A percentile compares a stretch with the other conserved stretches of the same genome.
These are phyloP conservation scores for Staphylotrichum tortipilum DNA, from an alignment of 495 filamentous ascomycete genomes.

Conservation along the genomic window DNA sequence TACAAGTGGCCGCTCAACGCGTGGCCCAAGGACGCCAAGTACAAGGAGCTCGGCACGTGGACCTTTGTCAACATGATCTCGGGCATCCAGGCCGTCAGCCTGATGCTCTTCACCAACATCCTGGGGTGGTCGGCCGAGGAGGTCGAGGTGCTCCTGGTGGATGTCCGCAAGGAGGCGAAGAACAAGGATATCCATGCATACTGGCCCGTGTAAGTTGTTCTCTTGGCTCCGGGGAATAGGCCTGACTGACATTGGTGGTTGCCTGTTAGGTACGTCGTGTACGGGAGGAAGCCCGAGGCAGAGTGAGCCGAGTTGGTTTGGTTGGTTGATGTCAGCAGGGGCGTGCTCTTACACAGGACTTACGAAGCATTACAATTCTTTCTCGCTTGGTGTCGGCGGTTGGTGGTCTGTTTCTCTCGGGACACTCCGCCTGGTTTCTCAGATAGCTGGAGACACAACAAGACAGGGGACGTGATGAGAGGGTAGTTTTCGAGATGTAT, in stretches of 20 bases:
- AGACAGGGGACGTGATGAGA: no score
- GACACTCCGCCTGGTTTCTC: no score
- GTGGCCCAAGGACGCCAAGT: constrained; percentile 17
- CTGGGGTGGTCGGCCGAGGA: constrained; percentile 15
- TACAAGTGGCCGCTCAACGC: constrained; percentile 13
- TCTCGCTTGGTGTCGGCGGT: no score
- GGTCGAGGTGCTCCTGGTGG: constrained; percentile 8
- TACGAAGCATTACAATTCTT: no score
- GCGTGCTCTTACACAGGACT: no score
- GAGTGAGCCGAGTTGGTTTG: no score
- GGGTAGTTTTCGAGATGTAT: no score
- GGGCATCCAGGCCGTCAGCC: constrained; percentile 11
- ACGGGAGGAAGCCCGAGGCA: neutral
- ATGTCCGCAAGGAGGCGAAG: constrained; percentile 18
- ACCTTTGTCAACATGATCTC: constrained; percentile 5
- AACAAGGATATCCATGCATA: constrained; percentile 17
- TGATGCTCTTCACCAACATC: constrained; percentile 13
- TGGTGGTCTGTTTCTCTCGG: no score
- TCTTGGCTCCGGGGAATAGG: neutral
- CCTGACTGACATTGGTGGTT: neutral
- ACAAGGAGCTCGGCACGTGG: constrained; percentile 15
- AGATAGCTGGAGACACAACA: no score
- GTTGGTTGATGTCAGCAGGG: no score
- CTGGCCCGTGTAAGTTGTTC: constrained; percentile 4
- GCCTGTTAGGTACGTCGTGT: neutral